Conservation (phyloP, 1,139 yeast species). For the Suhomyces yuchorum region DNA sequence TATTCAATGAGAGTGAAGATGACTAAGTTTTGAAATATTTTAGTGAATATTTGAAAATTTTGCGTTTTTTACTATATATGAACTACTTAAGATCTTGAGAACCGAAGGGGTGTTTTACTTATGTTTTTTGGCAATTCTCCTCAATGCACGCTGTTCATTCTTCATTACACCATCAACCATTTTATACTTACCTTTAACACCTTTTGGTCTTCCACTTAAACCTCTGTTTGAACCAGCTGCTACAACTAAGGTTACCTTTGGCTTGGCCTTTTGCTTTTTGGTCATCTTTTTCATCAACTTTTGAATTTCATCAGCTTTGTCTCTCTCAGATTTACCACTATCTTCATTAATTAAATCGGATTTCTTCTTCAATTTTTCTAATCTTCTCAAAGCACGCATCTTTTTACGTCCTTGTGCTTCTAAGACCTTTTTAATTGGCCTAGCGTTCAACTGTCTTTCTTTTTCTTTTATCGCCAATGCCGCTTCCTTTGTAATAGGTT, state of each 20-base stretch:
- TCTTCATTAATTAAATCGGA: slow-evolving; percentile 91
- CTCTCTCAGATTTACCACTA: slow-evolving; percentile 81
- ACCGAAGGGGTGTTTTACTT: too few species aligned
- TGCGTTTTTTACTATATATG: too few species aligned
- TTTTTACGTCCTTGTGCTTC: slow-evolving; percentile 98
- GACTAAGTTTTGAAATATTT: too few species aligned
- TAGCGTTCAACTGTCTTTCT: slow-evolving; percentile 85
- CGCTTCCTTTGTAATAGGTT: slow-evolving; percentile 97
- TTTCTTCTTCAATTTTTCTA: slow-evolving; percentile 92
- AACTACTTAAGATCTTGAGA: too few species aligned
- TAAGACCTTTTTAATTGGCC: slow-evolving; percentile 96
- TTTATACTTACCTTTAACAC: slow-evolving; percentile 95
- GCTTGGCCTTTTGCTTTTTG: slow-evolving; percentile 74
- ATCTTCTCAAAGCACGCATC: slow-evolving; percentile 85
- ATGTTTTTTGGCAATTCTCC: slow-evolving; percentile 84
- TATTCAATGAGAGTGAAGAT: too few species aligned
- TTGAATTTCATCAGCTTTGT: slow-evolving; percentile 90
- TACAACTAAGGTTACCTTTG: slow-evolving; percentile 84
- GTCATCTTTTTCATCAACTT: slow-evolving; percentile 81
- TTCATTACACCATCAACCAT: slow-evolving; percentile 99
- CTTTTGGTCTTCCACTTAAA: slow-evolving; percentile 92
- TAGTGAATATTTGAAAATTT: too few species aligned
- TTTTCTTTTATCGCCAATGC: slow-evolving; percentile 89
- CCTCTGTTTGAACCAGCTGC: slow-evolving; percentile 90
- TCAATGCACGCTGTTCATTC: slow-evolving; percentile 94